phyloP scores from a whole-genome alignment of 2,329 filamentous ascomycete species.

The Sporothrix pallida region DNA sequence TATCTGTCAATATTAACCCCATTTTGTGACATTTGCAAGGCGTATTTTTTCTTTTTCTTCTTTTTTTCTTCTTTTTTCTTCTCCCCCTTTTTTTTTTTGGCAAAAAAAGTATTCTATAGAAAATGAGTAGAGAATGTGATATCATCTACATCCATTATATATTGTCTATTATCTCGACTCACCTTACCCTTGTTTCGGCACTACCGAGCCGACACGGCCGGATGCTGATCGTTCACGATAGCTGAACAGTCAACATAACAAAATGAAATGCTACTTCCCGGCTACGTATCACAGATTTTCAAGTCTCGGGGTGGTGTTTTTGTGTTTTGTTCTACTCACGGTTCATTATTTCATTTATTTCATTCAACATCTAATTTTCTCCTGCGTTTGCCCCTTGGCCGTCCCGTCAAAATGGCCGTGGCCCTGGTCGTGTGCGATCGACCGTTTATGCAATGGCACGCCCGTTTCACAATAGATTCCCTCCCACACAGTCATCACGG shows the following conservation, averaged over 20 bases:
- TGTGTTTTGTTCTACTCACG: background rate
- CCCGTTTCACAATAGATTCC: conserved; percentile 22
- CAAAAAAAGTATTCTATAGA: too few species aligned
- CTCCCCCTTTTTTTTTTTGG: too few species aligned
- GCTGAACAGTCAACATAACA: background rate
- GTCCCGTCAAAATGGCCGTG: background rate
- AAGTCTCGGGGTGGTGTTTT: too few species aligned
- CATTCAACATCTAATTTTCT: background rate
- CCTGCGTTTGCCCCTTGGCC: background rate
- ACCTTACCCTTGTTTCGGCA: conserved; percentile 19
- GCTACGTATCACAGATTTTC: background rate
- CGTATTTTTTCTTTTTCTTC: too few species aligned
- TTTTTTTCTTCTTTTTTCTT: too few species aligned
- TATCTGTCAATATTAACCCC: too few species aligned
- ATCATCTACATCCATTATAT: too few species aligned
- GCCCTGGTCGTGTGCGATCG: conserved; percentile 30
- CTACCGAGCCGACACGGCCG: conserved; percentile 8
- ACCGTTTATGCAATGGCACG: conserved; percentile 21
- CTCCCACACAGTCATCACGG: background rate
- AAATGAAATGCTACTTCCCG: background rate
- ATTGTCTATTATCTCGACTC: too few species aligned
- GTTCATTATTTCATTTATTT: background rate
- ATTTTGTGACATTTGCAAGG: too few species aligned
- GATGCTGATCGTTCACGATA: background rate
- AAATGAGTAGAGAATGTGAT: too few species aligned